These are phyloP conservation scores for Xylaria grammica DNA, from an alignment of 495 filamentous ascomycete genomes.

Conservation along the genomic window DNA sequence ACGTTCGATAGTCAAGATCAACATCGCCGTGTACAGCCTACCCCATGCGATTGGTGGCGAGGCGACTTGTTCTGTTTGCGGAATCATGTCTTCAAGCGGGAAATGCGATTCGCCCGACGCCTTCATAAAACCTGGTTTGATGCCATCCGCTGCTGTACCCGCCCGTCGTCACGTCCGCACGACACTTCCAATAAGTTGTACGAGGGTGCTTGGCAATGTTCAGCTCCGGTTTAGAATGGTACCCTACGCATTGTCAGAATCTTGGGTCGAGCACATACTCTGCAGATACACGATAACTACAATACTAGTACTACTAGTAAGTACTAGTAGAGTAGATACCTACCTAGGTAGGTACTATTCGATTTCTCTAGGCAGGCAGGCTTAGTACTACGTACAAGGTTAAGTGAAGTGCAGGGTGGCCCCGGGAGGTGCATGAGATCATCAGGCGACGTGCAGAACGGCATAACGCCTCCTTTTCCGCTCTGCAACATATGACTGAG, in stretches of 20 bases:
- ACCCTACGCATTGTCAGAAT: background rate
- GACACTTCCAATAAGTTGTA: background rate
- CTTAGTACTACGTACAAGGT: too few relatives aligned
- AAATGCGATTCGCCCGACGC: background rate
- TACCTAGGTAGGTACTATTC: background rate
- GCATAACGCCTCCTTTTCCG: slow-evolving; percentile 5
- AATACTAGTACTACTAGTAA: too few relatives aligned
- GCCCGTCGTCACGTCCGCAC: background rate
- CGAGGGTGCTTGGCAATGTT: slow-evolving; percentile 17
- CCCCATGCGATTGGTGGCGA: background rate
- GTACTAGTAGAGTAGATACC: too few relatives aligned
- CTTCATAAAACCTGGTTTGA: background rate
- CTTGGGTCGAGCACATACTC: background rate
- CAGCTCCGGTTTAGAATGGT: slow-evolving; percentile 10
- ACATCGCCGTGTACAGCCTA: background rate
- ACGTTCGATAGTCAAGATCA: slow-evolving; percentile 2
- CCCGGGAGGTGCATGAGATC: slow-evolving; percentile 7
- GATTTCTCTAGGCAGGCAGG: background rate
- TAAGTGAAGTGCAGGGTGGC: background rate
- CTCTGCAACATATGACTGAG: too few relatives aligned
- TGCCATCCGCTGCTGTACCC: background rate
- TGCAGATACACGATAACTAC: too few relatives aligned
- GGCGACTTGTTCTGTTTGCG: background rate
- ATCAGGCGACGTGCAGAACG: slow-evolving; percentile 12
- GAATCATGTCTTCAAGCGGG: background rate